Evolutionary conservation across 2,329 filamentous ascomycete species (phyloP).

Genomic region (Trichoderma breve): DNA sequence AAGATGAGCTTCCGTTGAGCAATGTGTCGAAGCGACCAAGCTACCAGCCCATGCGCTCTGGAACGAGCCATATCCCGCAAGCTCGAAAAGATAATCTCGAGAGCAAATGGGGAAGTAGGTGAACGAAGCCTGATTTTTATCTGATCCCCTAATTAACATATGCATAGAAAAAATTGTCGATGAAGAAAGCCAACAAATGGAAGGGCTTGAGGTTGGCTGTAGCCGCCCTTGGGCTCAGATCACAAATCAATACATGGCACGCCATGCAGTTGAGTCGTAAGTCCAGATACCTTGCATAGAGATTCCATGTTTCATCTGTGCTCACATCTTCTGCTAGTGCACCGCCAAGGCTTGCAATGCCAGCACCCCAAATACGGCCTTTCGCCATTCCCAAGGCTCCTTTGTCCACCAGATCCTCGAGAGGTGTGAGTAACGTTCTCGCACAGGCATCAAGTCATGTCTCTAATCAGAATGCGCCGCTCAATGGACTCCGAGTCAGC

Average conservation of each 20-base stretch:
- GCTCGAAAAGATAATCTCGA: constrained; percentile 20
- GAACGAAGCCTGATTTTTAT: too few relatives aligned
- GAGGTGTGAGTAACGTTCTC: neutral
- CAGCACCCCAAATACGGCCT: neutral
- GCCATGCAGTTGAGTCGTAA: constrained; percentile 20
- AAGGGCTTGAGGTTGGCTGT: constrained; percentile 25
- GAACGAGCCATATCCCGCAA: constrained; percentile 19
- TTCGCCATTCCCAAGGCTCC: neutral
- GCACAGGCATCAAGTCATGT: neutral
- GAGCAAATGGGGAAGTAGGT: constrained; percentile 26
- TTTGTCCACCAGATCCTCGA: neutral
- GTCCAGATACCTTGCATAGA: neutral
- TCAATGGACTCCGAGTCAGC: neutral
- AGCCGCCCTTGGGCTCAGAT: constrained; percentile 26
- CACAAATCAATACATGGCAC: constrained; percentile 13
- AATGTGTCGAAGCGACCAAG: constrained; percentile 22
- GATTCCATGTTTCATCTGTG: neutral
- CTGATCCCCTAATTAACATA: neutral
- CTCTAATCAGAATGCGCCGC: neutral
- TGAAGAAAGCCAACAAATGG: constrained; percentile 26
- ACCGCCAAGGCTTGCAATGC: constrained; percentile 17
- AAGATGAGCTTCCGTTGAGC: constrained; percentile 27
- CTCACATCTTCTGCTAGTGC: constrained; percentile 15
- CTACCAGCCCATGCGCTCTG: constrained; percentile 20
- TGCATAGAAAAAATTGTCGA: constrained; percentile 24